Base-by-base conservation (phyloP, 2,329 filamentous ascomycete species). In the Gnomoniopsis sp. region DNA sequence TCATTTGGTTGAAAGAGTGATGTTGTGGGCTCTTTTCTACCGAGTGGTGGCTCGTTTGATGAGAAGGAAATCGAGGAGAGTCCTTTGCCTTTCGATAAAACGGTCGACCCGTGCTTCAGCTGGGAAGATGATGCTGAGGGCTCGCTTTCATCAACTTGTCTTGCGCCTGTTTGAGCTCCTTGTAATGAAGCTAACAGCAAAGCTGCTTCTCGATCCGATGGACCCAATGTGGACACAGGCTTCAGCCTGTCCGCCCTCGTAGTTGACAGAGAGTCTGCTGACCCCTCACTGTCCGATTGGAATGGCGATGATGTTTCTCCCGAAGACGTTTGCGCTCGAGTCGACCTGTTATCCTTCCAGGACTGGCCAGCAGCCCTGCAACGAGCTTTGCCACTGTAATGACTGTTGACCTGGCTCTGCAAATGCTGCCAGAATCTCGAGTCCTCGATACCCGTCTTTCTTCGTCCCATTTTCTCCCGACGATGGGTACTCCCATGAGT, bases 301-400 rank as follows among this genome's bases (percentile, higher is more conserved):
- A 54, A 54, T 10, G 52, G 52, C 4, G 51, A 47, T 15, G 51
- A 47, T 21, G 52, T 33, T 30, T 26, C 6, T 8, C 3, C 26
- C 30, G 19, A 19, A 54, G 17, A 38, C 11, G 12, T 21, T 15
- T 48, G 52, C 41, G 26, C 43, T 36, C 41, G 11, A 33, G 21
- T 34, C 30, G 30, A 19, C 30, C 19, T 47, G 10, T 34, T 17
- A 23, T 47, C 15, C 22, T 15, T 19, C 26, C n/a, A n/a, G 2
- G 43, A 26, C 52, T 33, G 52, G 15, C 52, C 52, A 54, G 52
- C 52, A 53, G 51, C 38, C 41, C 51, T 19, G n/a, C 49, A 8
- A n/a, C 22, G 6, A 19, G 26, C n/a, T 33, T 22, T 33, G 3
- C n/a, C n/a, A 10, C 6, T 14, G 17, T 54, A 33, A n/a, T 15